Percentiles rank a stretch among this genome's conserved stretches.
Conservation (phyloP, 768 basidiomycete species). For the Lentinula sp. region DNA sequence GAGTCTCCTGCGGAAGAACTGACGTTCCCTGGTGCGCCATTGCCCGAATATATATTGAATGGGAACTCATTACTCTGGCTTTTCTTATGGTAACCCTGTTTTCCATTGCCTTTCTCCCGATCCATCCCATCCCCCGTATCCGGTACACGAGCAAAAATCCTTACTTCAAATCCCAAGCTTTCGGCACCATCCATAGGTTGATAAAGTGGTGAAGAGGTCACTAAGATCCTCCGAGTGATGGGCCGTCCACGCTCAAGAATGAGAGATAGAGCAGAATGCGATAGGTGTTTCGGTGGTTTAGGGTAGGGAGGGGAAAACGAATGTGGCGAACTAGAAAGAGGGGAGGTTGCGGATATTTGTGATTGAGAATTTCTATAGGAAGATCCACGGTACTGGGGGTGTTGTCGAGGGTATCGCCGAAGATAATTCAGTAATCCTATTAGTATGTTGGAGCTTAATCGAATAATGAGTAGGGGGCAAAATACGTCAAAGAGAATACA, state of each 20-base stretch:
- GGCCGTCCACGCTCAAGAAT: constrained; percentile 80
- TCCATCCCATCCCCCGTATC: constrained; percentile 62
- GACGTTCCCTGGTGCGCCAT: constrained; percentile 10
- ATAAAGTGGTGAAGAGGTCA: constrained; percentile 78
- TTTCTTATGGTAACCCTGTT: constrained; percentile 10
- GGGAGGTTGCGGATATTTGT: constrained; percentile 6
- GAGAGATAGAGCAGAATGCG: constrained; percentile 71
- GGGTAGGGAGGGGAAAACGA: constrained; percentile 26
- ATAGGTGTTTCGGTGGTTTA: constrained; percentile 44
- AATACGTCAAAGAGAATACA: constrained; percentile 1
- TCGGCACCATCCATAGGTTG: constrained; percentile 74
- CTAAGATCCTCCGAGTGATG: constrained; percentile 68
- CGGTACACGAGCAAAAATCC: constrained; percentile 65
- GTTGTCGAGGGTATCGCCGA: constrained; percentile 42
- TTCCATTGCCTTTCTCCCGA: constrained; percentile 26
- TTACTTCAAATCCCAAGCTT: constrained; percentile 69
- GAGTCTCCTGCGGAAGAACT: constrained; percentile 7
- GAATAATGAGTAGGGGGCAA: not conserved
- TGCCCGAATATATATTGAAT: not conserved
- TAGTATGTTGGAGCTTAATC: constrained; percentile 78
- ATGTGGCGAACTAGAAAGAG: constrained; percentile 20
- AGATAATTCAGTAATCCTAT: constrained; percentile 74
- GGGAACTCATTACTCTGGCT: constrained; percentile 17
- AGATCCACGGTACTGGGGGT: constrained; percentile 10
- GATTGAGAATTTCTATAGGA: not conserved